phyloP scores from a whole-genome alignment of 2,329 filamentous ascomycete genomes.

The Zalaria obscura region DNA sequence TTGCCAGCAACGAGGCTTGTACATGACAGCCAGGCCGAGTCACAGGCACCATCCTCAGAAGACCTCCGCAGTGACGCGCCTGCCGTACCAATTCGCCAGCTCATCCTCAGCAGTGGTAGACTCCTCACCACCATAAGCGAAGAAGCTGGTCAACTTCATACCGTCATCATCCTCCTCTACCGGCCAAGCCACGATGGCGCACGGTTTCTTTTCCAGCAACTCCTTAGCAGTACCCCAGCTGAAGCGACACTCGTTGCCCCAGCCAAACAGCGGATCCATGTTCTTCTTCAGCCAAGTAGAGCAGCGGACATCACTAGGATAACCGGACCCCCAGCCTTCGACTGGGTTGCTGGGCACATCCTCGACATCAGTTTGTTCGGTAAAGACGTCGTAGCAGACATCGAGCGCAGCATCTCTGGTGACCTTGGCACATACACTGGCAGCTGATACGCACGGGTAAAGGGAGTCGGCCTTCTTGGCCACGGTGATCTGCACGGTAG shows the following conservation, averaged over 20 bases:
- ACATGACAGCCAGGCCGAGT: too few relatives aligned
- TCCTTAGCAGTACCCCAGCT: slow-evolving; percentile 95
- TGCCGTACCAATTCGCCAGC: slow-evolving; percentile 71
- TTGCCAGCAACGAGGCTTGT: too few relatives aligned
- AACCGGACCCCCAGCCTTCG: slow-evolving; percentile 75
- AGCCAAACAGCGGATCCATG: slow-evolving; percentile 89
- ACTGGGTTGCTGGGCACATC: slow-evolving; percentile 12
- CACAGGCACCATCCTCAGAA: slow-evolving; percentile 36
- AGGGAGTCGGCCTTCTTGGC: slow-evolving; percentile 74
- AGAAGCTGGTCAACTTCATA: slow-evolving; percentile 62
- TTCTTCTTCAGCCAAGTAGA: slow-evolving; percentile 68
- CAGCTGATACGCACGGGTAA: slow-evolving; percentile 85
- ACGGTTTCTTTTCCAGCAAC: slow-evolving; percentile 64
- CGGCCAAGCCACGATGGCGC: slow-evolving; percentile 71
- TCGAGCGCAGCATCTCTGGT: slow-evolving; percentile 85
- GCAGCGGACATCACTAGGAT: slow-evolving; percentile 76
- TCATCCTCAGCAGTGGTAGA: slow-evolving; percentile 40
- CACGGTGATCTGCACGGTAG: slow-evolving; percentile 41
- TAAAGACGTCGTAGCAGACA: slow-evolving; percentile 49
- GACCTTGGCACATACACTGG: slow-evolving; percentile 90
- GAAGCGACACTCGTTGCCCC: slow-evolving; percentile 84
- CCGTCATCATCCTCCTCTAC: slow-evolving; percentile 55
- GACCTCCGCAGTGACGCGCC: slow-evolving; percentile 51
- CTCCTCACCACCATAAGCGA: slow-evolving; percentile 33
- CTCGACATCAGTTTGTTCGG: slow-evolving; percentile 18